These are phyloP conservation scores for Pascua guehoae DNA, from an alignment of 1,284 basidiomycete species.

Conservation along the genomic window DNA sequence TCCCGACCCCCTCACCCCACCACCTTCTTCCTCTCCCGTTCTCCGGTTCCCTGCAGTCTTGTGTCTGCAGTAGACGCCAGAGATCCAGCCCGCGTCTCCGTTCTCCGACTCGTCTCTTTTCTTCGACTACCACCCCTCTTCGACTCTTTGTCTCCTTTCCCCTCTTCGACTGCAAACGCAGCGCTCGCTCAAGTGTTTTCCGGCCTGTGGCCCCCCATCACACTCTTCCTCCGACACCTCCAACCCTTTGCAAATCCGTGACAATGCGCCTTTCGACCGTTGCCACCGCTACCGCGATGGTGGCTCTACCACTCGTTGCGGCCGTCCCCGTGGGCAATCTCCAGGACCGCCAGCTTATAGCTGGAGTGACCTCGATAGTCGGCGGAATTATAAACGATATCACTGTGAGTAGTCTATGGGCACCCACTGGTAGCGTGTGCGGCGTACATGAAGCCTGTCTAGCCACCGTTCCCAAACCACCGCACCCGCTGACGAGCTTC, in stretches of 20 bases:
- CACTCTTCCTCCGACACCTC: neutral
- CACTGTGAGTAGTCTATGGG: no score
- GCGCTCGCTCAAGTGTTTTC: neutral
- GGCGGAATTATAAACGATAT: no score
- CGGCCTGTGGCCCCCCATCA: neutral
- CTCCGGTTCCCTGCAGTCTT: no score
- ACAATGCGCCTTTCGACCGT: conserved; percentile 6
- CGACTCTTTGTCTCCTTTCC: neutral
- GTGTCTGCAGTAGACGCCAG: no score
- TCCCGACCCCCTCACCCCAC: neutral
- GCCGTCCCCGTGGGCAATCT: neutral
- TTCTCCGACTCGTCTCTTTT: neutral
- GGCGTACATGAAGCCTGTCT: no score
- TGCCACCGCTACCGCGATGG: neutral
- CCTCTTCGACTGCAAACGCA: no score
- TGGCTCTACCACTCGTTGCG: conserved; percentile 4
- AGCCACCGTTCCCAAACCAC: neutral
- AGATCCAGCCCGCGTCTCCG: no score
- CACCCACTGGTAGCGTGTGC: no score
- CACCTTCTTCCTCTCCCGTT: no score
- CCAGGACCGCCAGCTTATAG: neutral
- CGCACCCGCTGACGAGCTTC: no score
- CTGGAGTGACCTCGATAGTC: no score
- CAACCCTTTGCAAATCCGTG: neutral
- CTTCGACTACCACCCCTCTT: neutral